A percentile compares a stretch with the other conserved stretches of the same genome.
These are phyloP conservation scores for Psilocybe cyanescens DNA, from an alignment of 768 basidiomycete species.

Conservation along the genomic window DNA sequence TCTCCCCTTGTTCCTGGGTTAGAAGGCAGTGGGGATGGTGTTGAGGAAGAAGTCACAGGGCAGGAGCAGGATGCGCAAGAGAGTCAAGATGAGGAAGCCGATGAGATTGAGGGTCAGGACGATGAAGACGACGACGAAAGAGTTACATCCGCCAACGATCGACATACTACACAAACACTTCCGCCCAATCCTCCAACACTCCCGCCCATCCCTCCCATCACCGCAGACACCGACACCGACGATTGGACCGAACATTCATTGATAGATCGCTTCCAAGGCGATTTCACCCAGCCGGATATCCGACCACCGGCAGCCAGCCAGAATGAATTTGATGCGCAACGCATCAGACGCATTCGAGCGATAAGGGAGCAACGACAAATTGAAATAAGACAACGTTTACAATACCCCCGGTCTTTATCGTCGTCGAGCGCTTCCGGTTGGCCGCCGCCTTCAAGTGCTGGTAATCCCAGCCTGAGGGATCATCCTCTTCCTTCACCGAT, in stretches of 20 bases:
- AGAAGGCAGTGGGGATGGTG: not conserved
- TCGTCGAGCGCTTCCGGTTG: not conserved
- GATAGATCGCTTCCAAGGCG: too few relatives aligned
- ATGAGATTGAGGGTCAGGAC: not conserved
- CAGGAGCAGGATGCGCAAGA: constrained; percentile 4
- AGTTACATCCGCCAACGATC: too few relatives aligned
- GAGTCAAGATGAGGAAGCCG: constrained; percentile 9
- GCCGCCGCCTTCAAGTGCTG: not conserved
- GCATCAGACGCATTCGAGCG: too few relatives aligned
- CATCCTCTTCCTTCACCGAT: constrained; percentile 28
- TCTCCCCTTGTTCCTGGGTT: constrained; percentile 33
- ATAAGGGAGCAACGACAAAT: too few relatives aligned
- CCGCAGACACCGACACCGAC: constrained; percentile 10
- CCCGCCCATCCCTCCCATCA: constrained; percentile 26
- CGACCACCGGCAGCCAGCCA: not conserved
- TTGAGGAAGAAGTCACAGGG: not conserved
- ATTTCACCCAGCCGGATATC: not conserved
- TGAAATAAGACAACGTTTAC: not conserved
- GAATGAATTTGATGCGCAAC: not conserved
- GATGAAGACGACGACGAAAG: not conserved
- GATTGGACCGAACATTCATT: not conserved
- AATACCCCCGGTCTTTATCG: not conserved
- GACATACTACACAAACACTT: not conserved
- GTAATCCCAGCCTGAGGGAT: constrained; percentile 11
- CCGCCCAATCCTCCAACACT: constrained; percentile 25